These are phyloP conservation scores for Emmonsia crescens DNA, from an alignment of 2,329 filamentous ascomycete species.

Conservation along the genomic window DNA sequence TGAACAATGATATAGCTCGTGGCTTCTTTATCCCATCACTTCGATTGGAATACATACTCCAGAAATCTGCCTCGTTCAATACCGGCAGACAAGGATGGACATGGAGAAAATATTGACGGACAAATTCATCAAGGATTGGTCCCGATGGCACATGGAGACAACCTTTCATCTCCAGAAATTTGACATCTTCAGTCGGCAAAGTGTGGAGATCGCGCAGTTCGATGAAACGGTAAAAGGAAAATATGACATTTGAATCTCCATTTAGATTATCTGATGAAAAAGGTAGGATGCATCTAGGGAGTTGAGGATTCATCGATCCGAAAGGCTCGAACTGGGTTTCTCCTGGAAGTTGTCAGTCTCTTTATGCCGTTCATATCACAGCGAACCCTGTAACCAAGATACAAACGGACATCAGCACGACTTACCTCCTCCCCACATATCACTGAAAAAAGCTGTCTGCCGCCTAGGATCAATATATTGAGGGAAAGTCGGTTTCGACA, in stretches of 20 bases:
- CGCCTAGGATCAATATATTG: not conserved
- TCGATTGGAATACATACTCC: constrained; percentile 19
- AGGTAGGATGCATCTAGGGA: not conserved
- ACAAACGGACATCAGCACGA: not conserved
- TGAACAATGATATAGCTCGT: constrained; percentile 20
- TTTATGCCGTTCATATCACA: not conserved
- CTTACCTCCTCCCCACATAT: constrained; percentile 1
- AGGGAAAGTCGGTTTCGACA: not conserved
- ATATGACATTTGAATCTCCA: constrained; percentile 31
- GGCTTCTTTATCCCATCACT: constrained; percentile 1
- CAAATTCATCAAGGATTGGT: constrained; percentile 37
- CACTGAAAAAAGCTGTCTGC: not conserved
- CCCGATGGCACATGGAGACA: constrained; percentile 37
- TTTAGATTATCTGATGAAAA: constrained; percentile 10
- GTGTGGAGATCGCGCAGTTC: constrained; percentile 11
- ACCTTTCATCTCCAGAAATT: constrained; percentile 38
- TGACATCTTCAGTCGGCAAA: constrained; percentile 35
- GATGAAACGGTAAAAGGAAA: constrained; percentile 19
- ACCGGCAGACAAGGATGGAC: constrained; percentile 23
- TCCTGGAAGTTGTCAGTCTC: not conserved
- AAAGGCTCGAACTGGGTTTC: constrained; percentile 1
- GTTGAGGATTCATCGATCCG: not conserved
- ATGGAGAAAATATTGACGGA: constrained; percentile 28
- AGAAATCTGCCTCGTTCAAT: constrained; percentile 37
- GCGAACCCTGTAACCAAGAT: not conserved